Base-by-base conservation (phyloP, 805 yeast species). In the Hanseniaspora mollemarum region DNA sequence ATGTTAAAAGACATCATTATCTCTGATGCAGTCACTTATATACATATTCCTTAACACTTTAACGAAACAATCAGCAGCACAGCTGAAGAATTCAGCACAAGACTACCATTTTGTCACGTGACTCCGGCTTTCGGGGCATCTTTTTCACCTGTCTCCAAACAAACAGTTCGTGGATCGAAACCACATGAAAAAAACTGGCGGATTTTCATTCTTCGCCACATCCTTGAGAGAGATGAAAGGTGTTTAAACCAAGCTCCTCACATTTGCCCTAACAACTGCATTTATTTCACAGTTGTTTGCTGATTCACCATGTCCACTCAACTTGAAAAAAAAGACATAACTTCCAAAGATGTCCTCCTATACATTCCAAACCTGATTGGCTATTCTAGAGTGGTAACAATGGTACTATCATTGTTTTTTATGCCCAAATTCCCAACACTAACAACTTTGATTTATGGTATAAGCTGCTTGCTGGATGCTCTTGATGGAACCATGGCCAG, bases 401-500 rank as follows among this genome's bases (percentile, higher is more conserved):
- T 95, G 10, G 60, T 87, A 44, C 68, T 83, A 38, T 87, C 97
- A 36, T 78, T 88, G 56, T 70, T 77, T 55, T 74, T 83, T 57
- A 92, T 92, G 98, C 74, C 76, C 57, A 71, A 74, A 61, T 92
- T 87, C 64, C 98, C 96, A 19, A 68, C 81, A 52, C 73, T 74
- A 62, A 87, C 96, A 46, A 78, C 85, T 37, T 64, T 77, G 18
- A 70, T 87, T 41, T 92, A 92, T 63, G 83, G 94, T 15, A 71
- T 87, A 18, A 87, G 96, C 12, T 94, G 98, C 59, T 71, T 92
- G 51, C 71, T 92, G 55, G 99, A 92, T 67, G 99, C 99, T 0
- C 77, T 87, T 53, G 99, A 92, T 64, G 99, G 99, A 3, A 80
- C 82, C 51, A 94, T 95, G 52, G 99, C 99, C 4, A 75, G 99